phyloP scores from a whole-genome alignment of 805 yeast genomes.

The Cyberlindnera xylosilytica region DNA sequence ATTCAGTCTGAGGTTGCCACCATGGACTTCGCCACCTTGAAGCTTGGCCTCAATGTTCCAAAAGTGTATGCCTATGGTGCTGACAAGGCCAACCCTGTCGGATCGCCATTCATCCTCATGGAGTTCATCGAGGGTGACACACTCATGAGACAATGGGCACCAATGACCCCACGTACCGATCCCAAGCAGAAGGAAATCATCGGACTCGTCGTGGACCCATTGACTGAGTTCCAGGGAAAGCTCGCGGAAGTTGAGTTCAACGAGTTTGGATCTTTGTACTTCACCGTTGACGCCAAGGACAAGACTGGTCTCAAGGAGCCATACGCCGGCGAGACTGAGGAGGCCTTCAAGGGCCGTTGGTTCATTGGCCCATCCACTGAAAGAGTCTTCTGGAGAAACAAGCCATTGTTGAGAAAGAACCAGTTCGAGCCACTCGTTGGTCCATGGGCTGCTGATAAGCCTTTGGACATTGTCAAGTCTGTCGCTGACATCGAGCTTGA shows the following conservation, averaged over 20 bases:
- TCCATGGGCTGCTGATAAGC: conserved; percentile 66
- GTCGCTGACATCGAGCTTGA: conserved; percentile 68
- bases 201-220: conserved; percentile 63
- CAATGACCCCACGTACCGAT: conserved; percentile 60
- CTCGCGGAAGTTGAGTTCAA: conserved; percentile 59
- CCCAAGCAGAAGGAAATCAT: conserved; percentile 49
- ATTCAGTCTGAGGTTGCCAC: conserved; percentile 92
- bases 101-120: conserved; percentile 75
- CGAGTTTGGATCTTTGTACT: conserved; percentile 79
- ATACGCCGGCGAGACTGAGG: conserved; percentile 61
- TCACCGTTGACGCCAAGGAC: conserved; percentile 57
- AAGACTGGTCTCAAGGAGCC: conserved; percentile 33
- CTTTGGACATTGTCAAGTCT: conserved; percentile 60
- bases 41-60: conserved; percentile 70
- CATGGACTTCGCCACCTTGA: conserved; percentile 69
- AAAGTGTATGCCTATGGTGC: conserved; percentile 66
- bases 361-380: conserved; percentile 89
- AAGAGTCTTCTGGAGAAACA: conserved; percentile 70
- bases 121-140: conserved; percentile 78
- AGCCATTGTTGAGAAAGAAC: conserved; percentile 47
- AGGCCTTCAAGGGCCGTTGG: conserved; percentile 63
- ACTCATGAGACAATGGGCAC: conserved; percentile 89
- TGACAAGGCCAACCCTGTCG: conserved; percentile 56
- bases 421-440: conserved; percentile 57
- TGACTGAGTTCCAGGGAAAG: conserved; percentile 62